Conservation (phyloP, 2,329 filamentous ascomycete genomes). For the Cercospora sp. region DNA sequence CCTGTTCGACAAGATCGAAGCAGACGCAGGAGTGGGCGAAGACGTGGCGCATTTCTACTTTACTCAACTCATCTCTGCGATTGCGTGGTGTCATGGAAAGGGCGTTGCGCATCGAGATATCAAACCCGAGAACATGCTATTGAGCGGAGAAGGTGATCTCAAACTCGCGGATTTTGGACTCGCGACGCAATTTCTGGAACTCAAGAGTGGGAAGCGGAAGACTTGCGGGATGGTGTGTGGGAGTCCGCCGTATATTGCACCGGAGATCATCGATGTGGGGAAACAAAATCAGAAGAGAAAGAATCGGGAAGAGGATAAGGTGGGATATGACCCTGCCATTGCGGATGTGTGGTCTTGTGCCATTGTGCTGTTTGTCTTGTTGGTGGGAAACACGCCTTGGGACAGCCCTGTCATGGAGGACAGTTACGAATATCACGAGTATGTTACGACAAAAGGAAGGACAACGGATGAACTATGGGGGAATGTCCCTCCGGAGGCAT, state of each 20-base stretch:
- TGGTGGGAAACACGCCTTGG: conserved; percentile 97
- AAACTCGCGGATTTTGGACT: conserved; percentile 98
- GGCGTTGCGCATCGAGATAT: conserved; percentile 81
- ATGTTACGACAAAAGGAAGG: conserved; percentile 74
- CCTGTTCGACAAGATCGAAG: conserved; percentile 98
- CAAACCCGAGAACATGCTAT: conserved; percentile 86
- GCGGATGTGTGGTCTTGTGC: conserved; percentile 97
- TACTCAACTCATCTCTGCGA: conserved; percentile 82
- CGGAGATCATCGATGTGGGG: conserved; percentile 70
- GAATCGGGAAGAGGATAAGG: conserved; percentile 48
- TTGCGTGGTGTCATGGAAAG: conserved; percentile 94
- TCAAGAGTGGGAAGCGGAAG: conserved; percentile 72
- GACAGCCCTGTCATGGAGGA: conserved; percentile 76
- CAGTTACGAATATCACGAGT: conserved; percentile 92
- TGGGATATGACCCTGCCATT: conserved; percentile 72
- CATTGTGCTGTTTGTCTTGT: conserved; percentile 92
- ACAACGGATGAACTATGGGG: conserved; percentile 82
- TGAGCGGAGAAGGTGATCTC: conserved; percentile 79
- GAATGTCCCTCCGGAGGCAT: conserved; percentile 68
- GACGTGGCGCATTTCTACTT: conserved; percentile 98
- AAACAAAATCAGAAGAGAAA: conserved; percentile 49
- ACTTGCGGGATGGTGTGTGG: conserved; percentile 87
- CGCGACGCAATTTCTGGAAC: conserved; percentile 86
- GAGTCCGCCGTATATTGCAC: conserved; percentile 94
- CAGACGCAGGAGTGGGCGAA: conserved; percentile 89